Percentiles rank a stretch among this genome's conserved stretches.
These are phyloP conservation scores for Ustilago cynodontis DNA, from an alignment of 1,284 basidiomycete genomes.

Conservation along the genomic window DNA sequence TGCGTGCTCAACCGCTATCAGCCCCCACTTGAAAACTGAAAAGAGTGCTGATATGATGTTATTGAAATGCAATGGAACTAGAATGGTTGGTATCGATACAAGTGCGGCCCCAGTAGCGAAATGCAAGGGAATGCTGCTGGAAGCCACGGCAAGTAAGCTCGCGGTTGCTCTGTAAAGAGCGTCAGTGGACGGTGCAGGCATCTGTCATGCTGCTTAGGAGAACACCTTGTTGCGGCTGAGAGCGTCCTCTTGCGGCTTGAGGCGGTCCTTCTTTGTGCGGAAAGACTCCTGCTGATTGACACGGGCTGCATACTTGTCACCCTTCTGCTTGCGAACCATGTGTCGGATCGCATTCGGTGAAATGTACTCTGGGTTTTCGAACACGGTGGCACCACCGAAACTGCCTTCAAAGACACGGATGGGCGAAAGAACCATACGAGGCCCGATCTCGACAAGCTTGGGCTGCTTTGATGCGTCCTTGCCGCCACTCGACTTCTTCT, in stretches of 20 bases:
- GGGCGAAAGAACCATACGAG: constrained; percentile 95
- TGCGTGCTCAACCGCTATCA: too few relatives aligned
- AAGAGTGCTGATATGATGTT: constrained; percentile 8
- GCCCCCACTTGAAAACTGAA: neutral
- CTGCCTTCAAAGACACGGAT: constrained; percentile 96
- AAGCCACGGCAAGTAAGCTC: neutral
- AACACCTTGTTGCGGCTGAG: constrained; percentile 90
- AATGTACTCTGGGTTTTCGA: constrained; percentile 95
- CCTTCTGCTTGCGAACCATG: constrained; percentile 79
- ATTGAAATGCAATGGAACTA: constrained; percentile 17
- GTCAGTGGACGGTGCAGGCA: neutral
- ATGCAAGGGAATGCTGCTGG: neutral
- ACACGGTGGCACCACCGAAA: constrained; percentile 88
- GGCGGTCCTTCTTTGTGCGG: constrained; percentile 77
- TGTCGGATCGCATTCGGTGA: constrained; percentile 86
- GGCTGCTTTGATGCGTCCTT: constrained; percentile 52
- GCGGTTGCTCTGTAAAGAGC: neutral
- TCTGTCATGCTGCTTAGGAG: constrained; percentile 72
- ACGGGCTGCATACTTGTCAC: constrained; percentile 82
- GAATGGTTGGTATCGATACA: constrained; percentile 28
- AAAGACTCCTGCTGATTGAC: constrained; percentile 83
- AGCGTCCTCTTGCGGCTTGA: constrained; percentile 81
- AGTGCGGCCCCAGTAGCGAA: constrained; percentile 1
- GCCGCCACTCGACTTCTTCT: constrained; percentile 39
- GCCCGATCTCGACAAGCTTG: constrained; percentile 78